A percentile compares a stretch with the other conserved stretches of the same genome.
Conservation (phyloP, 305 asterid genomes). For the Solanum hybrid region DNA sequence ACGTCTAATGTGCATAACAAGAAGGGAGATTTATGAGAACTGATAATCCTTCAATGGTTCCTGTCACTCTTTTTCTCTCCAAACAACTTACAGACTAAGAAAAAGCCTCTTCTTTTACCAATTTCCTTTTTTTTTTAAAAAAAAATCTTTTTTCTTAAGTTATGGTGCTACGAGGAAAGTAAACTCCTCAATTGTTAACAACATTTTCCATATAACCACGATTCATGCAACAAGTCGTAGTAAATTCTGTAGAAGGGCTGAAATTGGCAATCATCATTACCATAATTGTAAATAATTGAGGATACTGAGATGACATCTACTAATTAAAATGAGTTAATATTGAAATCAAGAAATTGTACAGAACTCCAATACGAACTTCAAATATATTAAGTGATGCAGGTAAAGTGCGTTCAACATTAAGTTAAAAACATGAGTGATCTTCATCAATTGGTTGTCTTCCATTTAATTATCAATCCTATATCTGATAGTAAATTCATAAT, state of each 20-base stretch:
- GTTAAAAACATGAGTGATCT: neutral
- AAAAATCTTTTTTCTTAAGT: neutral
- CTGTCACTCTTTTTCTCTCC: neutral
- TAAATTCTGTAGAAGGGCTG: neutral
- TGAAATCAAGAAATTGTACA: neutral
- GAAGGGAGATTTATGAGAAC: neutral
- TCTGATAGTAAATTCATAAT: neutral
- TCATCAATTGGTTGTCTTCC: neutral
- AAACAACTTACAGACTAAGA: neutral
- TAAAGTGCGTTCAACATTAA: neutral
- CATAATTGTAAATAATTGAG: neutral
- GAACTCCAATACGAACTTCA: neutral
- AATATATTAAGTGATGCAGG: neutral
- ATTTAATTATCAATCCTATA: neutral
- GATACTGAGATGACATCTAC: neutral
- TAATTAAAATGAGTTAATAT: neutral
- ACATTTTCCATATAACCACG: neutral
- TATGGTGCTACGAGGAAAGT: neutral
- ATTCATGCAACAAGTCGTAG: neutral
- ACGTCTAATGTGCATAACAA: neutral
- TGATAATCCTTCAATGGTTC: neutral
- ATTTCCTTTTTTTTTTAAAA: neutral
- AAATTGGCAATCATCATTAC: neutral
- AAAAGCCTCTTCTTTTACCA: neutral
- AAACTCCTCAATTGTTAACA: neutral